Evolutionary conservation across 2,329 filamentous ascomycete genomes (phyloP), one percentile per base, ranked within the genome.

Genomic region (Acrodontium crateriforme): DNA sequence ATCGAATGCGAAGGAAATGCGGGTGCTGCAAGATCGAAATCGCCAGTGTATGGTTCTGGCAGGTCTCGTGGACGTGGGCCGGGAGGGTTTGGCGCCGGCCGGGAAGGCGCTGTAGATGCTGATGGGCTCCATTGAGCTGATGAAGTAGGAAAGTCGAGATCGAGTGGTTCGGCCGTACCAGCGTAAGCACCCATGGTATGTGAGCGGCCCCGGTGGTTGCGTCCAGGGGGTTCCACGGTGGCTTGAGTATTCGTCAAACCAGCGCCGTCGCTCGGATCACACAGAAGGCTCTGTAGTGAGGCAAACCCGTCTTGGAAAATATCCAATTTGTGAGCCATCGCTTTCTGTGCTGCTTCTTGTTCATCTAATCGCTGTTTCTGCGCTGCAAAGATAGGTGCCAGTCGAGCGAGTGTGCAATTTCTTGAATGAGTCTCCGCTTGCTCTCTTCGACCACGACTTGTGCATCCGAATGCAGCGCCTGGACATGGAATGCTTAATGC

Each of bases 401-500:
- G 57, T 28, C 48, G 58, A 6, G 60, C 61, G 41, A 64, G 58
- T 3, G 54, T 49, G 36, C 62, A 66, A 8, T 34, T 42, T 25
- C 44, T 45, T 16, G 55, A 51, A 30, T 66, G 62, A 8, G 38
- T 38, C 14, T 54, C 39, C n/a, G 59, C 46, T 12, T 55, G 44
- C 6, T 39, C 42, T 11, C 60, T 54, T 37, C 56, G 55, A 18
- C 50, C 52, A 3, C 44, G 44, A 35, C 52, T 51, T 12, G 43
- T 48, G 40, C 62, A 66, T 9, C 62, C 62, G 9, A 60, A 46
- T 9, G 54, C 44, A 13, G 49, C 41, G 19, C 62, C 62, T 9
- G 55, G 50, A 39, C 62, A 66, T 9, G 54, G 46, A 13, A 58
- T 50, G 18, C 54, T 45, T 17, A 53, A 52, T 20, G 54, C 58